Evolutionary conservation across 352 stramenopile species (phyloP).

Genomic region (Plasmopara muralis): DNA sequence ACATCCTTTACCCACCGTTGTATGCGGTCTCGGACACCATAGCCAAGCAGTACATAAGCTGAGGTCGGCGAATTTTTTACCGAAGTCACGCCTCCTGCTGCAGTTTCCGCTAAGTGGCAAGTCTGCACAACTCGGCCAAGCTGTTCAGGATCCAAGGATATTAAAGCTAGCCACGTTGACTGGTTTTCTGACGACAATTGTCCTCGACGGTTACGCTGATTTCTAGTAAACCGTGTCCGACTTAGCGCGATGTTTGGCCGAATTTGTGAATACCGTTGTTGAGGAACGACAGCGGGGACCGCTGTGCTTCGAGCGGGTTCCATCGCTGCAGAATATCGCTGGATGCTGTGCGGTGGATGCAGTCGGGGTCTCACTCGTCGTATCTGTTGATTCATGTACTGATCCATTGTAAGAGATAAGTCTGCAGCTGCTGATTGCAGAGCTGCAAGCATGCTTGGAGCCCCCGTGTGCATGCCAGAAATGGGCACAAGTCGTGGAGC

Average conservation of each 20-base stretch:
- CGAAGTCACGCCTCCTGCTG: constrained; percentile 80
- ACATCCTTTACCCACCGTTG: constrained; percentile 42
- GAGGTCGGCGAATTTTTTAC: constrained; percentile 87
- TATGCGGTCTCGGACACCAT: constrained; percentile 78
- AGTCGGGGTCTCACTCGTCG: constrained; percentile 66
- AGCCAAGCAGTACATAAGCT: constrained; percentile 80
- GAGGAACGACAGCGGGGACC: constrained; percentile 22
- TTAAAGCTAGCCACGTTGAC: constrained; percentile 79
- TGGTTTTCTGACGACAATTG: constrained; percentile 74
- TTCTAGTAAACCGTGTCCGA: constrained; percentile 66
- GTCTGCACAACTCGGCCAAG: constrained; percentile 78
- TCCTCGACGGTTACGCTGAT: constrained; percentile 63
- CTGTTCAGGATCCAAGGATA: constrained; percentile 74
- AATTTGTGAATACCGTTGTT: constrained; percentile 76
- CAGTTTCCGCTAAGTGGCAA: constrained; percentile 69
- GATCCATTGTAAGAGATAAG: constrained; percentile 62
- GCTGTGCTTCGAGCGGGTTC: constrained; percentile 22
- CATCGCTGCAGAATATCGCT: constrained; percentile 28
- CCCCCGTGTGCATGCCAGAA: constrained; percentile 24
- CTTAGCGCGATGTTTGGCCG: constrained; percentile 81
- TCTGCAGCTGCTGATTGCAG: constrained; percentile 58
- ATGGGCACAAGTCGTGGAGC: constrained; percentile 33
- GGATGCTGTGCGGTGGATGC: constrained; percentile 34
- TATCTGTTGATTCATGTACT: constrained; percentile 80
- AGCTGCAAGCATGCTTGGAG: constrained; percentile 52